Conservation (phyloP, 1,139 yeast species). For the Scheffersomyces insectosa region DNA sequence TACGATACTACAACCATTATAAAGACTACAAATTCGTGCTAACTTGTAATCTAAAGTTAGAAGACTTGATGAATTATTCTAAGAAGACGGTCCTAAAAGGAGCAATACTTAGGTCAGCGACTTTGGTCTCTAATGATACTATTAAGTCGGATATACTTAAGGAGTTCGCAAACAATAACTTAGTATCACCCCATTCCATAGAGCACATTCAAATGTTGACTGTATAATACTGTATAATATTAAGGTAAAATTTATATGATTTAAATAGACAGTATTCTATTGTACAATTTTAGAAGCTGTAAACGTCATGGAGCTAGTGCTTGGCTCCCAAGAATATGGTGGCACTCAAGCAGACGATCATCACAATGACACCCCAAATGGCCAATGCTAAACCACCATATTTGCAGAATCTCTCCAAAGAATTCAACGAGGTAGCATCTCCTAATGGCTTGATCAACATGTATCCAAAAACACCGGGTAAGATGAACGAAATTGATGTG, state of each 20-base stretch:
- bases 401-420: constrained; percentile 46
- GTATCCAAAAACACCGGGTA: constrained; percentile 90
- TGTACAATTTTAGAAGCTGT: no score
- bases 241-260: neutral
- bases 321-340: constrained; percentile 66
- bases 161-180: neutral
- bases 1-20: constrained; percentile 14
- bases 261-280: no score
- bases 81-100: constrained; percentile 1
- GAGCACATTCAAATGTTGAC: neutral
- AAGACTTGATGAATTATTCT: constrained; percentile 8
- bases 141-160: neutral
- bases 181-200: neutral
- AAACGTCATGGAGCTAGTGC: constrained; percentile 22
- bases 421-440: constrained; percentile 35
- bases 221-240: neutral
- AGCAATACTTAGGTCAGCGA: neutral
- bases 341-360: constrained; percentile 75
- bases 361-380: constrained; percentile 76
- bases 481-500: constrained; percentile 86
- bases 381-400: constrained; percentile 61
- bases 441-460: constrained; percentile 53
- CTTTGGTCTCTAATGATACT: neutral
- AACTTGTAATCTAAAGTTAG: constrained; percentile 3
- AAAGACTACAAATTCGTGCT: constrained; percentile 12